Conservation (phyloP, 2,329 filamentous ascomycete genomes). For the Herpomyces periplanetae region DNA sequence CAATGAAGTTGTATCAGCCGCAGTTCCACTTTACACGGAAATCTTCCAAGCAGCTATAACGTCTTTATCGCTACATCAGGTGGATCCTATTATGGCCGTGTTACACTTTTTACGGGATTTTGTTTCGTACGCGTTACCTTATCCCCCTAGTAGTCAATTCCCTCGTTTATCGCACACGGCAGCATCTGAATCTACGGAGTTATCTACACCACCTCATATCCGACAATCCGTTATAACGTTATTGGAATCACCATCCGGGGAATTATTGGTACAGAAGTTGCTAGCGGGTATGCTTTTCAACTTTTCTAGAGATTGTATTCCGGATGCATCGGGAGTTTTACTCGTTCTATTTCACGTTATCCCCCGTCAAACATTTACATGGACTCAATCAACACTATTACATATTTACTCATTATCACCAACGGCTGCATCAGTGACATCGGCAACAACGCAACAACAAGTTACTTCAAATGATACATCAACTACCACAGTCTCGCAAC, state of each 20-base stretch:
- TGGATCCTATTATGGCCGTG: conserved; percentile 58
- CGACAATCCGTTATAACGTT: conserved; percentile 31
- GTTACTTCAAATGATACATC: too few relatives aligned
- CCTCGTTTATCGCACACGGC: too few relatives aligned
- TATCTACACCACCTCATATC: conserved; percentile 20
- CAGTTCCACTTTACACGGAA: conserved; percentile 28
- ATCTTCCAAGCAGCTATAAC: conserved; percentile 62
- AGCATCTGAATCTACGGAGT: conserved; percentile 15
- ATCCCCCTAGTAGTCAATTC: conserved; percentile 17
- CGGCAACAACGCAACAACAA: too few relatives aligned
- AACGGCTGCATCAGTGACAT: too few relatives aligned
- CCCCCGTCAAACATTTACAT: conserved; percentile 33
- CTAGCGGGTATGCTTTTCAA: conserved; percentile 98
- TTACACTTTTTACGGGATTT: conserved; percentile 76
- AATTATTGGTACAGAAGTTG: conserved; percentile 44
- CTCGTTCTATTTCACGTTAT: conserved; percentile 57
- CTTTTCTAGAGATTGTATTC: conserved; percentile 77
- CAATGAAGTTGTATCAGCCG: too few relatives aligned
- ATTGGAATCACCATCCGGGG: conserved; percentile 27
- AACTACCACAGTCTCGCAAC: too few relatives aligned
- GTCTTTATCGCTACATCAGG: conserved; percentile 52
- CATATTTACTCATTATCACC: too few relatives aligned
- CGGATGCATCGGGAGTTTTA: conserved; percentile 69
- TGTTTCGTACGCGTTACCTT: conserved; percentile 46
- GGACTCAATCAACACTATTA: conserved; percentile 61